phyloP scores from a whole-genome alignment of 768 basidiomycete species.

The Rubroboletus pulcherrimus region DNA sequence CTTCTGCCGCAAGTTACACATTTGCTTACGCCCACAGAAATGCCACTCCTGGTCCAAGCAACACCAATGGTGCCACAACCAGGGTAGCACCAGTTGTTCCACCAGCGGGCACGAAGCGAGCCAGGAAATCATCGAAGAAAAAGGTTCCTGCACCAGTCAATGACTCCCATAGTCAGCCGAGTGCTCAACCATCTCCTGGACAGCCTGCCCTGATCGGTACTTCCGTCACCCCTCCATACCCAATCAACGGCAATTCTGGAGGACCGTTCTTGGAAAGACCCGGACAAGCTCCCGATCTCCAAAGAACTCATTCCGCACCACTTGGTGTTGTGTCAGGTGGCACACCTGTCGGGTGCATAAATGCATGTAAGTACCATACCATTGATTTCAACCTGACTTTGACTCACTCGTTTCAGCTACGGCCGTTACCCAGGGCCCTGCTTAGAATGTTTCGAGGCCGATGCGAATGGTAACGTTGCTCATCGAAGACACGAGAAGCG shows the following conservation, averaged over 20 bases:
- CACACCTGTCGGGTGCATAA: constrained; percentile 27
- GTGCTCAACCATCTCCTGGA: constrained; percentile 7
- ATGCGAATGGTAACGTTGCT: constrained; percentile 61
- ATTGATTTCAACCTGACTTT: neutral
- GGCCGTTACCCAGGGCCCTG: constrained; percentile 7
- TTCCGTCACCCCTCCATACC: constrained; percentile 6
- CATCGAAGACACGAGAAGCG: constrained; percentile 59
- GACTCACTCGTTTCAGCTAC: constrained; percentile 14
- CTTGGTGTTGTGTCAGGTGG: neutral
- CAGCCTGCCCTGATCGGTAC: neutral
- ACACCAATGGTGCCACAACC: neutral
- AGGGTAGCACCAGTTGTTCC: neutral
- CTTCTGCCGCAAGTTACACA: neutral
- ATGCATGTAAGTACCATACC: constrained; percentile 34
- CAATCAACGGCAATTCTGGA: neutral
- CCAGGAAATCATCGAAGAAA: constrained; percentile 14
- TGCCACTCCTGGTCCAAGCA: constrained; percentile 1
- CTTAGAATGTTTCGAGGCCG: constrained; percentile 15
- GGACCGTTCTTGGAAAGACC: neutral
- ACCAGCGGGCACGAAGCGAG: constrained; percentile 2
- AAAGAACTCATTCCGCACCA: neutral
- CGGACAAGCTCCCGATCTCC: neutral
- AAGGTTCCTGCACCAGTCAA: neutral
- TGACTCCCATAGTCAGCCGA: neutral
- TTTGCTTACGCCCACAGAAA: constrained; percentile 2